Evolutionary conservation across 208 protist genomes (phyloP).

Genomic region (Leishmania tarentolae): DNA sequence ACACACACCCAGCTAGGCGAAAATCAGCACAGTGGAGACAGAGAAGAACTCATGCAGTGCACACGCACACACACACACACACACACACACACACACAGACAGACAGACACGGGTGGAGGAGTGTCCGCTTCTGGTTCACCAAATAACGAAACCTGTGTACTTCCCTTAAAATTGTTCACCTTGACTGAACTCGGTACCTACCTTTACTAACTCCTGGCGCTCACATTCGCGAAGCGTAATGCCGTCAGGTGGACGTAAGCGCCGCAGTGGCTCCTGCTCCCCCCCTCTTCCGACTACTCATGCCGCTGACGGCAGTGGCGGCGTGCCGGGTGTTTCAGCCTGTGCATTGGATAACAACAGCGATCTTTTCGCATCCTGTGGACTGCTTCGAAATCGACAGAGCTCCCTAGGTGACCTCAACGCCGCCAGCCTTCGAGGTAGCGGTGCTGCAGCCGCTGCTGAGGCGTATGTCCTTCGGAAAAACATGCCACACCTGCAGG

Average conservation of each 20-base stretch:
- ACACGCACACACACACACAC: constrained; percentile 6
- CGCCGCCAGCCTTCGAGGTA: not conserved
- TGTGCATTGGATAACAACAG: too few relatives aligned
- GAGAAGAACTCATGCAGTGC: too few relatives aligned
- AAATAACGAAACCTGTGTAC: not conserved
- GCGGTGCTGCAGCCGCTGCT: not conserved
- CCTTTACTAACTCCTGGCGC: not conserved
- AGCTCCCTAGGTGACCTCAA: too few relatives aligned
- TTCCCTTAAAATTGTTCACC: not conserved
- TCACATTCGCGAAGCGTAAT: not conserved
- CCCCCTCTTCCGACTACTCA: constrained; percentile 7
- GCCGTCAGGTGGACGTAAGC: constrained; percentile 13
- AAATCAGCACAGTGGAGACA: too few relatives aligned
- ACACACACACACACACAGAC: not conserved
- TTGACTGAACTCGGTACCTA: not conserved
- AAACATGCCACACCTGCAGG: constrained; percentile 36
- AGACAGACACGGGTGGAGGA: not conserved
- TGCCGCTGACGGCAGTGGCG: not conserved
- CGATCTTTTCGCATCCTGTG: constrained; percentile 6
- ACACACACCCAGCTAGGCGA: too few relatives aligned
- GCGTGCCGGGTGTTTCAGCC: not conserved
- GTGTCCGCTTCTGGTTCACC: not conserved
- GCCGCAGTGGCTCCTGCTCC: constrained; percentile 23
- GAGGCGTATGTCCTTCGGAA: constrained; percentile 10
- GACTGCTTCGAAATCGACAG: constrained; percentile 6